Evolutionary conservation across 208 protist genomes (phyloP), one percentile per base, ranked within the genome.

Genomic region (Herpetomonas muscarum): DNA sequence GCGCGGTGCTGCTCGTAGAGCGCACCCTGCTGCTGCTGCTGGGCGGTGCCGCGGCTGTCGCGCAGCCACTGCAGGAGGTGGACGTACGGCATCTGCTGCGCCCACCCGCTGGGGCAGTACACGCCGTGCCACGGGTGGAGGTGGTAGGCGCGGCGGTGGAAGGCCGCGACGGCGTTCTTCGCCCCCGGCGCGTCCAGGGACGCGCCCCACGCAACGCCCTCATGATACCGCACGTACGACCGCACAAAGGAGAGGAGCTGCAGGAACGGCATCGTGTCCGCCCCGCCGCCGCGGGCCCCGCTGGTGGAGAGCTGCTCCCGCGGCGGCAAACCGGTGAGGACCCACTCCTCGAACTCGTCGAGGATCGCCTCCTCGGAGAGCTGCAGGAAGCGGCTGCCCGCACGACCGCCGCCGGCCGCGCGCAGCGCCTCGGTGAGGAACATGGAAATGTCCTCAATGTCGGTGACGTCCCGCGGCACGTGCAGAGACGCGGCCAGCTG

Each of bases 41-140:
- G 12, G 30, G 24, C n/a, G 9, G 17, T 28, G 34, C 55, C 7
- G 12, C 31, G 10, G 9, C 39, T 19, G 52, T 68, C 53, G 53
- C 34, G 19, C 62, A 93, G 70, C 82, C 86, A 93, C 44, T 83
- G 86, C 30, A 93, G 65, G n/a, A 90, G 31, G 51, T 90, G 81
- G 29, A 90, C 86, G 55, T 83, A 88, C 10, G 86, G 80, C 70
- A 81, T 85, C 58, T 93, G 86, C 56, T 71, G 66, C 7, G 62
- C 68, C 10, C 54, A 67, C 5, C 77, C 79, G 7, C 70, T 50
- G 1, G 86, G 86, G 59, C 86, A 93, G 64, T 77, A 71, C 17
- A 84, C 61, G 34, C 61, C 64, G 48, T 81, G 74, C 76, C 79
- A 93, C 28, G 86, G 86, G 55, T 87, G 86, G 26, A 93, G 63